Percentiles rank a stretch among this genome's conserved stretches.
These are phyloP conservation scores for Yamadazyma akitaensis DNA, from an alignment of 805 yeast species.

Conservation along the genomic window DNA sequence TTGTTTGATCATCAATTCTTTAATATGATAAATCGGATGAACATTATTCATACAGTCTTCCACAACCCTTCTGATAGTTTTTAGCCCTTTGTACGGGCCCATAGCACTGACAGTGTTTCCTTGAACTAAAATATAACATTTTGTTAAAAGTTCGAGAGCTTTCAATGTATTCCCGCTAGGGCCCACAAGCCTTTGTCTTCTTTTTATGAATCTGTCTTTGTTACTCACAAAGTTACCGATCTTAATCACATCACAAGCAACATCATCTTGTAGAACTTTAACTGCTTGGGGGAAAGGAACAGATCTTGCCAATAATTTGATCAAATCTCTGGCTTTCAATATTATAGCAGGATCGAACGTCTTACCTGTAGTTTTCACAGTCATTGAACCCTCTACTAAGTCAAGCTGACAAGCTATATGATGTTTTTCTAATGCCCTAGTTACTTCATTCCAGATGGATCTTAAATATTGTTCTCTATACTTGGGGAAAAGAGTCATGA, in stretches of 20 bases:
- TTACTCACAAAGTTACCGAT: slow-evolving; percentile 86
- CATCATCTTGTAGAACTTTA: slow-evolving; percentile 84
- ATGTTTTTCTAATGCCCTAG: slow-evolving; percentile 68
- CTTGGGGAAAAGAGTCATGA: slow-evolving; percentile 93
- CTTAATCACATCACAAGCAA: slow-evolving; percentile 94
- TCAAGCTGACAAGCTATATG: slow-evolving; percentile 82
- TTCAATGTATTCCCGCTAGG: slow-evolving; percentile 96
- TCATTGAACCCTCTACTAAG: slow-evolving; percentile 95
- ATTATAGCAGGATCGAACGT: slow-evolving; percentile 94
- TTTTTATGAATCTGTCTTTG: slow-evolving; percentile 89
- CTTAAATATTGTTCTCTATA: slow-evolving; percentile 89
- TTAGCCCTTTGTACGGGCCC: slow-evolving; percentile 94
- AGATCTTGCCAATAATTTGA: slow-evolving; percentile 89
- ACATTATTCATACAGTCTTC: slow-evolving; percentile 97
- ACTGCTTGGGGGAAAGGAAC: slow-evolving; percentile 97
- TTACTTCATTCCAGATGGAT: slow-evolving; percentile 91
- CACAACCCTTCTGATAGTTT: slow-evolving; percentile 87
- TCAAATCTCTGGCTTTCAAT: slow-evolving; percentile 90
- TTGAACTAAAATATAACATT: slow-evolving; percentile 92
- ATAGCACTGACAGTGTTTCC: slow-evolving; percentile 96
- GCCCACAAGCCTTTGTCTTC: slow-evolving; percentile 95
- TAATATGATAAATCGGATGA: slow-evolving; percentile 97
- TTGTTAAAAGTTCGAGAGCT: slow-evolving; percentile 91
- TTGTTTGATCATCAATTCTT: slow-evolving; percentile 95
- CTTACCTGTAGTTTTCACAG: slow-evolving; percentile 92